Percentiles rank a stretch among this genome's conserved stretches.
phyloP scores from a whole-genome alignment of 2,329 filamentous ascomycete species.

The Leptographium flavum region DNA sequence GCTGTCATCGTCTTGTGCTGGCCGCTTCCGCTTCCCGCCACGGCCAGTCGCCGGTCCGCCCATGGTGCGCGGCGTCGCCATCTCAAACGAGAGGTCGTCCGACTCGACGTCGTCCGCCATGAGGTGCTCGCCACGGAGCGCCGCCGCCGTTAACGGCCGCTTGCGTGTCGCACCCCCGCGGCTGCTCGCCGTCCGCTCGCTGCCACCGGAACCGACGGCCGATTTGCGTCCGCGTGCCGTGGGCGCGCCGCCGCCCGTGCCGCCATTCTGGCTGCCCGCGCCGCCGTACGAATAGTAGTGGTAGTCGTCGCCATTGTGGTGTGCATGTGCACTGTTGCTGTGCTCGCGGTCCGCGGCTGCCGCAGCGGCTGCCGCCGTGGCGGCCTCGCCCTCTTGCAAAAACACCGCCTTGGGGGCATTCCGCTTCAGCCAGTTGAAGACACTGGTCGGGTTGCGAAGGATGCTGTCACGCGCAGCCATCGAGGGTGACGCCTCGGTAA shows the following conservation, averaged over 20 bases:
- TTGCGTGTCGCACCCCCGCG: not conserved
- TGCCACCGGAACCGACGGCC: conserved; percentile 10
- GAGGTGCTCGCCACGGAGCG: conserved; percentile 3
- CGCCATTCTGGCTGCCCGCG: conserved; percentile 13
- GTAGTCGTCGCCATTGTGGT: conserved; percentile 19
- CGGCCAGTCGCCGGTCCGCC: conserved; percentile 12
- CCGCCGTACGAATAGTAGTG: conserved; percentile 14
- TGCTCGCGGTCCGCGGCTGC: conserved; percentile 22
- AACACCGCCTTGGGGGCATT: conserved; percentile 67
- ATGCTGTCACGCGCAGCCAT: conserved; percentile 33
- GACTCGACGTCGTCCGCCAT: conserved; percentile 13
- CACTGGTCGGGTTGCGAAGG: conserved; percentile 71
- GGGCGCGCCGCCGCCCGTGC: not conserved
- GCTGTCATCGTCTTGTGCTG: conserved; percentile 37
- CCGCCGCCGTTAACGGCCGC: conserved; percentile 18
- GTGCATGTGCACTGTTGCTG: not conserved
- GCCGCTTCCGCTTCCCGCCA: conserved; percentile 36
- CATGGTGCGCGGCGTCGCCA: conserved; percentile 4
- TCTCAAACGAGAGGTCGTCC: conserved; percentile 12
- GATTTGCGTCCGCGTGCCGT: conserved; percentile 5
- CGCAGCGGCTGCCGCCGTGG: conserved; percentile 13
- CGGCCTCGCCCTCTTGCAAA: conserved; percentile 56
- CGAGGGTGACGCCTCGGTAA: conserved; percentile 20
- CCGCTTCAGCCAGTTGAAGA: conserved; percentile 89
- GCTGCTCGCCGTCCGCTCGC: not conserved